A percentile compares a stretch with the other conserved stretches of the same genome.
Evolutionary conservation across 2,329 filamentous ascomycete genomes (phyloP).

Genomic region (Botrytis pseudocinerea): DNA sequence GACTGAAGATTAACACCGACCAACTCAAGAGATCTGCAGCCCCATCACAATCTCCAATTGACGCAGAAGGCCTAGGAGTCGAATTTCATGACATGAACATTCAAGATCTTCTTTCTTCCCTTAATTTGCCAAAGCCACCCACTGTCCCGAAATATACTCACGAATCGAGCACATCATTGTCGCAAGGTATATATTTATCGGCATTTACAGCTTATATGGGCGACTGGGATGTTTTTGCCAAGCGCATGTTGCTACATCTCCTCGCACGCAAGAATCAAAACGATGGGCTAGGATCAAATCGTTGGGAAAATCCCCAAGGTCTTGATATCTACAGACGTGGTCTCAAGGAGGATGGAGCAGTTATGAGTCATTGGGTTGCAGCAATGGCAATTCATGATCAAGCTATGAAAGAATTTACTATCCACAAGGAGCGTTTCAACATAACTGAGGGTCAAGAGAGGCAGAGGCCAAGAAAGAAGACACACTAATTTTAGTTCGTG

Average conservation of each 20-base stretch:
- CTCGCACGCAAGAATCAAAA: constrained; percentile 50
- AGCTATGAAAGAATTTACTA: constrained; percentile 59
- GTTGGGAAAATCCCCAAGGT: constrained; percentile 48
- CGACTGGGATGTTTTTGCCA: constrained; percentile 54
- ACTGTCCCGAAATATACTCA: constrained; percentile 41
- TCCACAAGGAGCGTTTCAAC: constrained; percentile 47
- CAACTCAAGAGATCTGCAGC: constrained; percentile 51
- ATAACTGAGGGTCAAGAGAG: constrained; percentile 40
- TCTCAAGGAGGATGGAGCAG: constrained; percentile 63
- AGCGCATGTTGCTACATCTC: constrained; percentile 57
- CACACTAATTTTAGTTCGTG: background rate
- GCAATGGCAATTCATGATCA: constrained; percentile 61
- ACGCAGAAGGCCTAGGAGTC: constrained; percentile 34
- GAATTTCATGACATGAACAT: constrained; percentile 49
- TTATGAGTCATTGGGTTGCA: constrained; percentile 60
- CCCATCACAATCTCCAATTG: constrained; percentile 28
- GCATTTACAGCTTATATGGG: constrained; percentile 57
- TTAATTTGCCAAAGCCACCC: constrained; percentile 53
- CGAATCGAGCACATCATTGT: constrained; percentile 43
- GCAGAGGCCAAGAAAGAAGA: constrained; percentile 27
- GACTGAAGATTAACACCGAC: constrained; percentile 54
- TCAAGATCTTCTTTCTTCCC: constrained; percentile 53
- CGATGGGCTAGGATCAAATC: constrained; percentile 39
- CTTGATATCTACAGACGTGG: constrained; percentile 60
- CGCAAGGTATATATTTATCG: constrained; percentile 48